These are phyloP conservation scores for Hypocrella siamensis DNA, from an alignment of 2,329 filamentous ascomycete species.

Conservation along the genomic window DNA sequence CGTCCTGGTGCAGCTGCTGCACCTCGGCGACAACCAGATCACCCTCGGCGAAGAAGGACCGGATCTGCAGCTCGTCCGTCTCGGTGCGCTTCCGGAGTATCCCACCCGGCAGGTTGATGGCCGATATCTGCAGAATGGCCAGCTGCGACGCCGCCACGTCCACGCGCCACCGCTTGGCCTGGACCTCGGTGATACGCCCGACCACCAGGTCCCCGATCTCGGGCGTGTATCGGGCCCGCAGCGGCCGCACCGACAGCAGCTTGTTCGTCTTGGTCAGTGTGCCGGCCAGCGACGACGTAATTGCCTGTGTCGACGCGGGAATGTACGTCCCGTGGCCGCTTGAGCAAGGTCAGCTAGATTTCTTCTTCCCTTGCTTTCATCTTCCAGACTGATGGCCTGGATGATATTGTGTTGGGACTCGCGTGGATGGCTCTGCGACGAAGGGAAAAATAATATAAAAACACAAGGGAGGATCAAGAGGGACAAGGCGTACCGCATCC, in stretches of 20 bases:
- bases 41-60: constrained; percentile 92
- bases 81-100: constrained; percentile 83
- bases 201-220: constrained; percentile 95
- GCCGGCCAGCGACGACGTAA: constrained; percentile 81
- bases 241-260: constrained; percentile 75
- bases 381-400: constrained; percentile 1
- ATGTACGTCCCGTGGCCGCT: constrained; percentile 90
- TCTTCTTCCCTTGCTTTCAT: not conserved
- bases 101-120: constrained; percentile 89
- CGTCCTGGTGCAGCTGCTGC: constrained; percentile 75
- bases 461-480: constrained; percentile 1
- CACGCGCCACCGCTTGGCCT: constrained; percentile 83
- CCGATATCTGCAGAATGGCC: constrained; percentile 68
- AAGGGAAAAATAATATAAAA: constrained; percentile 1
- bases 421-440: too few species aligned
- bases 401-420: too few species aligned
- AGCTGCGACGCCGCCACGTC: constrained; percentile 82
- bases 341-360: not conserved
- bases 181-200: constrained; percentile 88
- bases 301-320: constrained; percentile 44
- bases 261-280: constrained; percentile 92
- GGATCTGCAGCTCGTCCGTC: constrained; percentile 92
- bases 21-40: constrained; percentile 92
- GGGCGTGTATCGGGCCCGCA: constrained; percentile 84
- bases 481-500: constrained; percentile 54